Conservation (phyloP, 2,329 filamentous ascomycete genomes). For the Xylaria sp. region DNA sequence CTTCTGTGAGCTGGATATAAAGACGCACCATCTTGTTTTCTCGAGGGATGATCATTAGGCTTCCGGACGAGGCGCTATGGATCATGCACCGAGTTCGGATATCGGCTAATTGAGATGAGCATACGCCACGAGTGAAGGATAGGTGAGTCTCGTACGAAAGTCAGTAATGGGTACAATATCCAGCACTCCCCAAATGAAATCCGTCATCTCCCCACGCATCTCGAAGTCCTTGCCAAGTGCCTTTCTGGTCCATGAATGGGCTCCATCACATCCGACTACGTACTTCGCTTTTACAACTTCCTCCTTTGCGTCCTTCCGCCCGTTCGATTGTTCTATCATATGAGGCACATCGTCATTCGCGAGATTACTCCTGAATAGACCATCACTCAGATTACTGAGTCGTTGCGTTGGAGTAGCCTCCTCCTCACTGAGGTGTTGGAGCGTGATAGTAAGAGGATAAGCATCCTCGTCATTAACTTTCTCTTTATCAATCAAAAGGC, state of each 20-base stretch:
- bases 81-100: slow-evolving; percentile 68
- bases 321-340: slow-evolving; percentile 46
- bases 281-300: slow-evolving; percentile 68
- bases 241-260: slow-evolving; percentile 71
- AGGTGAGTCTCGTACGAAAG: slow-evolving; percentile 56
- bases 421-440: slow-evolving; percentile 65
- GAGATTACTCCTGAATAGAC: slow-evolving; percentile 67
- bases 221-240: slow-evolving; percentile 62
- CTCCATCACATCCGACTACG: slow-evolving; percentile 74
- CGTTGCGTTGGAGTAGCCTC: slow-evolving; percentile 59
- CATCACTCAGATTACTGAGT: slow-evolving; percentile 56
- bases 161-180: slow-evolving; percentile 57
- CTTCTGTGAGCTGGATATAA: slow-evolving; percentile 70
- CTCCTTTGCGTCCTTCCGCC: slow-evolving; percentile 49
- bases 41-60: slow-evolving; percentile 72
- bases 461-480: slow-evolving; percentile 57
- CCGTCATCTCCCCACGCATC: slow-evolving; percentile 65
- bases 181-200: slow-evolving; percentile 62
- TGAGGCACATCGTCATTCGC: slow-evolving; percentile 63
- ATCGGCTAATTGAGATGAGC: slow-evolving; percentile 52
- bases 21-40: slow-evolving; percentile 71
- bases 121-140: not conserved
- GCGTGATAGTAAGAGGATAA: slow-evolving; percentile 66
- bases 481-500: slow-evolving; percentile 60
- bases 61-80: slow-evolving; percentile 65